Conservation (phyloP, 2,329 filamentous ascomycete species). For the Sporothrix luriei region DNA sequence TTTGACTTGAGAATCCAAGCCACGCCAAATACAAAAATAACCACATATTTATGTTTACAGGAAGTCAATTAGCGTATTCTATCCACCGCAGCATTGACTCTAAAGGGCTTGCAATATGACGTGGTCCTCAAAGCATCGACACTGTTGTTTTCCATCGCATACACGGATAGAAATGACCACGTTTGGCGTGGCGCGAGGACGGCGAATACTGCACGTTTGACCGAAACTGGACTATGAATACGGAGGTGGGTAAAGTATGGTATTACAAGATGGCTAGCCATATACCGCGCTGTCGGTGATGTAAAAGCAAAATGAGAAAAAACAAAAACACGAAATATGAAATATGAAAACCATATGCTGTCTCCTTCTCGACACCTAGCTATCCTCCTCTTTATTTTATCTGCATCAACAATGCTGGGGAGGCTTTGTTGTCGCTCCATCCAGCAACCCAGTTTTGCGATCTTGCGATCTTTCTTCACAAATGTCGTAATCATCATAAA, state of each 20-base stretch:
- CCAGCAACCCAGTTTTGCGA: not conserved
- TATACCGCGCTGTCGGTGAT: slow-evolving; percentile 20
- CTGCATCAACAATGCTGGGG: not conserved
- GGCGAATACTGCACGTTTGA: not conserved
- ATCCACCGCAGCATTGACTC: too few species aligned
- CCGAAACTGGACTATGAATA: not conserved
- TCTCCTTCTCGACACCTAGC: not conserved
- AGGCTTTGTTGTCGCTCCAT: not conserved
- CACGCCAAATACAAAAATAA: too few species aligned
- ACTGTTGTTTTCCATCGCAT: slow-evolving; percentile 3
- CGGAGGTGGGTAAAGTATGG: slow-evolving; percentile 24
- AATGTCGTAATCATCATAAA: slow-evolving; percentile 23
- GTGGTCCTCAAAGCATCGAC: not conserved
- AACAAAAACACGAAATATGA: not conserved
- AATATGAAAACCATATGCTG: slow-evolving; percentile 11
- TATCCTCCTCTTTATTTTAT: not conserved
- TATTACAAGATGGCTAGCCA: slow-evolving; percentile 26
- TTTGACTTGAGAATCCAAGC: too few species aligned
- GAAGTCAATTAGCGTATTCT: too few species aligned
- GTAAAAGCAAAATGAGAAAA: not conserved
- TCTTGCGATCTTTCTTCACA: slow-evolving; percentile 11
- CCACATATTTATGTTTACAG: too few species aligned
- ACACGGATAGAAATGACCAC: not conserved
- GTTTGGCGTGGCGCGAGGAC: not conserved
- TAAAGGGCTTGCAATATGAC: not conserved